These are phyloP conservation scores for Coriolopsis trogii DNA, from an alignment of 1,284 basidiomycete genomes.

Conservation along the genomic window DNA sequence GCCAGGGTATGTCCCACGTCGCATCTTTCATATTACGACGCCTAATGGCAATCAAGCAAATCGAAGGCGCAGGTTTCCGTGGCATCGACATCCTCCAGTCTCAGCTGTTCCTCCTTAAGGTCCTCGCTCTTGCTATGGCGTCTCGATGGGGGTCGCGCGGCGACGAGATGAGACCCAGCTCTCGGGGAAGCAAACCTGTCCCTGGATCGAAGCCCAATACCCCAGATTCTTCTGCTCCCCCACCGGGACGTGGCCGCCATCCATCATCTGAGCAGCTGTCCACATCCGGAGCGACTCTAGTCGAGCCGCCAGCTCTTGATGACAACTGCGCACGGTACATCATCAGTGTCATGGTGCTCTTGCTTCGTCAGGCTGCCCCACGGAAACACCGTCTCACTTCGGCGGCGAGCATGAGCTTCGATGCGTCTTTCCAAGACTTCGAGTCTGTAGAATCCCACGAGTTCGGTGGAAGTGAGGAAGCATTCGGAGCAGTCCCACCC, in stretches of 20 bases:
- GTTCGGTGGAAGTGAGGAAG: slow-evolving; percentile 16
- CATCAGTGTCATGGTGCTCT: slow-evolving; percentile 80
- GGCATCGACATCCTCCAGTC: slow-evolving; percentile 84
- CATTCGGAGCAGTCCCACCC: slow-evolving; percentile 12
- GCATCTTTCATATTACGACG: not conserved
- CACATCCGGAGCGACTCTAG: slow-evolving; percentile 44
- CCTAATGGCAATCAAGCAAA: slow-evolving; percentile 41
- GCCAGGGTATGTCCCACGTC: slow-evolving; percentile 60
- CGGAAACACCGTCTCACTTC: slow-evolving; percentile 62
- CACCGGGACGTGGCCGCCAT: slow-evolving; percentile 36
- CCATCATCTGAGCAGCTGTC: slow-evolving; percentile 44
- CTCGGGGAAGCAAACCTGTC: slow-evolving; percentile 43
- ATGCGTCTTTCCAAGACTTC: slow-evolving; percentile 72
- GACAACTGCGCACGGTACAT: slow-evolving; percentile 88
- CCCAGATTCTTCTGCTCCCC: slow-evolving; percentile 33
- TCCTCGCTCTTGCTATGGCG: slow-evolving; percentile 78
- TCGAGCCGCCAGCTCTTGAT: slow-evolving; percentile 80
- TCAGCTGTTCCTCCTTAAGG: slow-evolving; percentile 87
- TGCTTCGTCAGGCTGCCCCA: slow-evolving; percentile 74
- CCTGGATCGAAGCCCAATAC: slow-evolving; percentile 36
- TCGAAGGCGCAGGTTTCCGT: slow-evolving; percentile 52
- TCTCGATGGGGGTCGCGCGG: slow-evolving; percentile 67
- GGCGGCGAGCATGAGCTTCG: slow-evolving; percentile 64
- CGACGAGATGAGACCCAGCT: slow-evolving; percentile 42
- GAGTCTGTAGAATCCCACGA: slow-evolving; percentile 56